Evolutionary conservation across 306 rosid genomes (phyloP).

Genomic region (Medicago ruthenica): DNA sequence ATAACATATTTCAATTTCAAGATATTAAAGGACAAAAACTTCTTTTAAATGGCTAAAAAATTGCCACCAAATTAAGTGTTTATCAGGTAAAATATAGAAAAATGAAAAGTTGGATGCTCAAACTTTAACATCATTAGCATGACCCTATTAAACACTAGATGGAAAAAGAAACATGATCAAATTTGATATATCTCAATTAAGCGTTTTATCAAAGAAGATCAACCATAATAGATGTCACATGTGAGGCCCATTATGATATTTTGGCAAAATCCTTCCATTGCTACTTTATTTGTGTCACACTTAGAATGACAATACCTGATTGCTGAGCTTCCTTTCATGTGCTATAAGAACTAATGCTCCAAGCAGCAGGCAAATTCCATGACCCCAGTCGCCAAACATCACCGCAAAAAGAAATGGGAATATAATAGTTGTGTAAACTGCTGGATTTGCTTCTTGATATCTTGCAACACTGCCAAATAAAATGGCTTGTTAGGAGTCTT

Average conservation of each 20-base stretch:
- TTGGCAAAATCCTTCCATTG: slow-evolving; percentile 32
- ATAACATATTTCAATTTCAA: slow-evolving; percentile 31
- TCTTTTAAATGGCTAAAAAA: neutral
- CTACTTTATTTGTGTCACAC: slow-evolving; percentile 27
- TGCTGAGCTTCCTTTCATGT: slow-evolving; percentile 82
- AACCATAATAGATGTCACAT: slow-evolving; percentile 20
- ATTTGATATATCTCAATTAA: slow-evolving; percentile 19
- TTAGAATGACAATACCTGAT: slow-evolving; percentile 62
- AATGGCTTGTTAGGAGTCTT: slow-evolving; percentile 49
- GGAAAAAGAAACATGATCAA: slow-evolving; percentile 33
- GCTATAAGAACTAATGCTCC: slow-evolving; percentile 96
- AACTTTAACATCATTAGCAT: slow-evolving; percentile 25
- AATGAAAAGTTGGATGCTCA: slow-evolving; percentile 12
- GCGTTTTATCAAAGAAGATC: slow-evolving; percentile 33
- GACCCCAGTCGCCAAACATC: slow-evolving; percentile 99
- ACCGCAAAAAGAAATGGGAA: slow-evolving; percentile 98
- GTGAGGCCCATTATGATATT: neutral
- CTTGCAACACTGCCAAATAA: slow-evolving; percentile 83
- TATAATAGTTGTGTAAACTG: slow-evolving; percentile 85
- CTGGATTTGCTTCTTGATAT: slow-evolving; percentile 98
- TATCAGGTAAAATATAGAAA: neutral
- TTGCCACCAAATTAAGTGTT: slow-evolving; percentile 22
- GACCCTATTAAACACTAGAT: slow-evolving; percentile 19
- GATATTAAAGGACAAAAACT: slow-evolving; percentile 4
- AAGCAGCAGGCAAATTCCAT: slow-evolving; percentile 92